phyloP scores from a whole-genome alignment of 116 monocot species.

The Zostera marina region DNA sequence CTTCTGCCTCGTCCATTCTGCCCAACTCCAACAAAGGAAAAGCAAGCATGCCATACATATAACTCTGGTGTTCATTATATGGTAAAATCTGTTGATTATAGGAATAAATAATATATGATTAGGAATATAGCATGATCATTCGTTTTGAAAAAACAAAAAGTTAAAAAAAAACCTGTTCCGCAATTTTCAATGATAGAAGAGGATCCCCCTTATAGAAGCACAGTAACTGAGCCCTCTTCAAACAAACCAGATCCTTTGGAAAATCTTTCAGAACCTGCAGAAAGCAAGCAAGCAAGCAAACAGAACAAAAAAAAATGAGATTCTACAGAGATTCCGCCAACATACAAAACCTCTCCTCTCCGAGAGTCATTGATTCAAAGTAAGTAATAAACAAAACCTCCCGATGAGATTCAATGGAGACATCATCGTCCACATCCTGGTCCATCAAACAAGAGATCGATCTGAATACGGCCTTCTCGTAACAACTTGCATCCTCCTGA shows the following conservation, averaged over 20 bases:
- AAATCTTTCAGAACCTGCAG: constrained; percentile 50
- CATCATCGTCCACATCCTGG: constrained; percentile 25
- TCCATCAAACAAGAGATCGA: constrained; percentile 40
- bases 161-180: constrained; percentile 68
- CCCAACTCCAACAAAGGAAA: constrained; percentile 81
- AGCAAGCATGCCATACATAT: constrained; percentile 71
- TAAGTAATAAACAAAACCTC: constrained; percentile 13
- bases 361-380: neutral
- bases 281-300: neutral
- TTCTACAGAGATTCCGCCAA: neutral
- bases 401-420: constrained; percentile 28
- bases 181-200: constrained; percentile 48
- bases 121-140: too few species aligned
- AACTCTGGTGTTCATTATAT: constrained; percentile 39
- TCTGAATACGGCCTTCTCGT: constrained; percentile 59
- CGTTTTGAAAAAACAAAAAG: neutral
- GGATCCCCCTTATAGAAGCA: constrained; percentile 74
- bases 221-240: constrained; percentile 53
- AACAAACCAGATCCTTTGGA: constrained; percentile 55
- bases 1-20: constrained; percentile 66
- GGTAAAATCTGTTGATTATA: constrained; percentile 42
- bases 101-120: too few species aligned
- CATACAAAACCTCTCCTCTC: too few species aligned
- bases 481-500: constrained; percentile 27
- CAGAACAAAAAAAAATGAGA: neutral